A percentile compares a stretch with the other conserved stretches of the same genome.
Evolutionary conservation across 2,329 filamentous ascomycete species (phyloP).

Genomic region (Emergomyces orientalis): DNA sequence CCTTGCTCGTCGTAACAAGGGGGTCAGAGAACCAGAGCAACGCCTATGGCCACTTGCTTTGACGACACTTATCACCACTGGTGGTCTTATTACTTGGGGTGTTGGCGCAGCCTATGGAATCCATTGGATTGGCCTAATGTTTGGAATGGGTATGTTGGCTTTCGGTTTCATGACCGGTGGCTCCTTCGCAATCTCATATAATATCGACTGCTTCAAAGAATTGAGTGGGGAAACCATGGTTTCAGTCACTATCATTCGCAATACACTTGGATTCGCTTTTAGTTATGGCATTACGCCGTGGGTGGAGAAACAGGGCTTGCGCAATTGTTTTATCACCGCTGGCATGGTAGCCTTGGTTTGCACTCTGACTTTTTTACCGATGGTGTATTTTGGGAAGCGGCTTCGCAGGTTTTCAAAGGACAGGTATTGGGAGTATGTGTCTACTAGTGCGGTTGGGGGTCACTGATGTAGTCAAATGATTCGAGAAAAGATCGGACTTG

Average conservation of each 20-base stretch:
- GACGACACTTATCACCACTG: conserved; percentile 20
- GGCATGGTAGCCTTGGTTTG: conserved; percentile 24
- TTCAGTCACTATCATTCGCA: conserved; percentile 32
- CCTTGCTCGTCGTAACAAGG: conserved; percentile 35
- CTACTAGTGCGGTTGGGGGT: conserved; percentile 5
- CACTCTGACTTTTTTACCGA: conserved; percentile 22
- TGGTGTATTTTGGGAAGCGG: conserved; percentile 25
- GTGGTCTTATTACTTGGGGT: conserved; percentile 22
- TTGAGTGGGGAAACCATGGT: conserved; percentile 24
- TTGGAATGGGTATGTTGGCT: conserved; percentile 24
- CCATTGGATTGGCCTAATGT: conserved; percentile 23
- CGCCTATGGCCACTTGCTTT: conserved; percentile 25
- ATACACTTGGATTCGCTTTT: conserved; percentile 29
- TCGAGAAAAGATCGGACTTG: not conserved
- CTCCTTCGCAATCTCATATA: conserved; percentile 21
- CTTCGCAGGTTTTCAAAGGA: conserved; percentile 15
- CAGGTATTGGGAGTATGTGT: conserved; percentile 14
- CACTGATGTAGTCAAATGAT: not conserved
- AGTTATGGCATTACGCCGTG: conserved; percentile 31
- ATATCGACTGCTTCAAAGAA: conserved; percentile 24
- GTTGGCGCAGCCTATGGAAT: conserved; percentile 23
- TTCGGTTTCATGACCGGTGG: conserved; percentile 20
- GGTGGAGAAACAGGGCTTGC: conserved; percentile 25
- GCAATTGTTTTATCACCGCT: conserved; percentile 28
- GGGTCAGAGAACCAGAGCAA: conserved; percentile 32